These are phyloP conservation scores for Metarhizium brunneum DNA, from an alignment of 2,329 filamentous ascomycete genomes.

Conservation along the genomic window DNA sequence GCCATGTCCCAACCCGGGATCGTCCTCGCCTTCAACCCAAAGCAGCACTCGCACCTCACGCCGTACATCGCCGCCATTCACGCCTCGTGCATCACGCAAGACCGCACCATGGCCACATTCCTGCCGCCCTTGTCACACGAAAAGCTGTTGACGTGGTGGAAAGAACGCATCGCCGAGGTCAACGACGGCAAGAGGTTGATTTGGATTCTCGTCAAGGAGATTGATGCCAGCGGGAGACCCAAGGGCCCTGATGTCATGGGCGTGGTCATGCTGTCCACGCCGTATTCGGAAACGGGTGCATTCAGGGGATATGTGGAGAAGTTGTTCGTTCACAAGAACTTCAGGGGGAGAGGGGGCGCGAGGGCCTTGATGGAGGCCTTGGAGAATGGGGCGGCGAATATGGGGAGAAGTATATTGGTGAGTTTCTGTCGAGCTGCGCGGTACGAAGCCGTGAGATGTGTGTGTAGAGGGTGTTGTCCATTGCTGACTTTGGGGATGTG, in stretches of 20 bases:
- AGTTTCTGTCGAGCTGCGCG: constrained; percentile 15
- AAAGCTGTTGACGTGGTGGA: constrained; percentile 50
- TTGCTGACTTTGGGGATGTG: background rate
- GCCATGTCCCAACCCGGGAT: constrained; percentile 23
- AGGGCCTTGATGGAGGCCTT: constrained; percentile 40
- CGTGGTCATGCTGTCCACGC: constrained; percentile 44
- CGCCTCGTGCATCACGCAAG: constrained; percentile 47
- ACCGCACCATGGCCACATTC: constrained; percentile 48
- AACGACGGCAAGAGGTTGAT: constrained; percentile 37
- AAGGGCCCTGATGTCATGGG: constrained; percentile 41
- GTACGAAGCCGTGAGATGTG: no score
- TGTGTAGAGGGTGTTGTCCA: no score
- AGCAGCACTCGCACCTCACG: constrained; percentile 40
- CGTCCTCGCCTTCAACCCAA: constrained; percentile 33
- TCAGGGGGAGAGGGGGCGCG: constrained; percentile 42
- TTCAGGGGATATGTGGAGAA: constrained; percentile 48
- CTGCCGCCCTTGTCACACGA: constrained; percentile 47
- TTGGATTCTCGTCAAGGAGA: constrained; percentile 37
- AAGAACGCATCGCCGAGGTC: constrained; percentile 39
- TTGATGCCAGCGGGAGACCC: constrained; percentile 21
- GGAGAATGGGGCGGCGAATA: constrained; percentile 41
- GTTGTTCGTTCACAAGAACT: constrained; percentile 44
- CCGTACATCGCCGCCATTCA: constrained; percentile 50
- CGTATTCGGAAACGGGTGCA: constrained; percentile 43
- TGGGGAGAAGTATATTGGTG: constrained; percentile 44